Conservation (phyloP, 1,284 basidiomycete genomes). For the Ceratobasidium sp. region DNA sequence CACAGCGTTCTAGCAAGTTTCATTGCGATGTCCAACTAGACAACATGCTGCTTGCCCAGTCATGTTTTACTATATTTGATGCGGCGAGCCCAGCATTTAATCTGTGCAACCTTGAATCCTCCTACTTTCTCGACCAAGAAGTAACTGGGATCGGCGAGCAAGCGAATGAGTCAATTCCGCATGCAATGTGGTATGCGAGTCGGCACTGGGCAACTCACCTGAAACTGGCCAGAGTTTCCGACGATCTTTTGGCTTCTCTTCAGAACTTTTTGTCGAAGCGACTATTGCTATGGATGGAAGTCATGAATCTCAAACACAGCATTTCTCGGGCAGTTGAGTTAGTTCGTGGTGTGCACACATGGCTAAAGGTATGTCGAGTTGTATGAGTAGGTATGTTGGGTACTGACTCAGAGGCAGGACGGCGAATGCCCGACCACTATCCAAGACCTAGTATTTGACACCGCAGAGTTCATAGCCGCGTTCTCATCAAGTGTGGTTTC, state of each 20-base stretch:
- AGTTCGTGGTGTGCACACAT: not conserved
- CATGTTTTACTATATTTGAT: not conserved
- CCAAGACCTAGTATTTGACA: not conserved
- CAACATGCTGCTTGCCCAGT: not conserved
- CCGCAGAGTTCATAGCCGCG: not conserved
- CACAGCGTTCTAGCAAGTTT: not conserved
- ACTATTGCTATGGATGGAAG: conserved; percentile 34
- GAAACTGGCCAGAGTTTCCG: not conserved
- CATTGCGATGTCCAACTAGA: not conserved
- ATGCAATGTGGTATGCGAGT: conserved; percentile 10
- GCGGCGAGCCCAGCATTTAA: conserved; percentile 1
- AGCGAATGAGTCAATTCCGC: not conserved
- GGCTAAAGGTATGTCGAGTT: not conserved
- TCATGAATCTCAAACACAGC: not conserved
- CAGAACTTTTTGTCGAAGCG: conserved; percentile 16
- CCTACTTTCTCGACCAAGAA: not conserved
- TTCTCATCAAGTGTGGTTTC: not conserved
- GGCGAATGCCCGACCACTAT: not conserved
- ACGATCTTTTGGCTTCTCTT: not conserved
- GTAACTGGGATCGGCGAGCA: not conserved
- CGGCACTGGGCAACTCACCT: conserved; percentile 10
- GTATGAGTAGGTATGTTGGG: not conserved
- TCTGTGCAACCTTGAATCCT: conserved; percentile 22
- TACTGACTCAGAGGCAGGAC: not conserved
- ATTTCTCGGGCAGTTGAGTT: not conserved